Conservation (phyloP, 2,329 filamentous ascomycete species). For the Sporothrix brunneoviolacea region DNA sequence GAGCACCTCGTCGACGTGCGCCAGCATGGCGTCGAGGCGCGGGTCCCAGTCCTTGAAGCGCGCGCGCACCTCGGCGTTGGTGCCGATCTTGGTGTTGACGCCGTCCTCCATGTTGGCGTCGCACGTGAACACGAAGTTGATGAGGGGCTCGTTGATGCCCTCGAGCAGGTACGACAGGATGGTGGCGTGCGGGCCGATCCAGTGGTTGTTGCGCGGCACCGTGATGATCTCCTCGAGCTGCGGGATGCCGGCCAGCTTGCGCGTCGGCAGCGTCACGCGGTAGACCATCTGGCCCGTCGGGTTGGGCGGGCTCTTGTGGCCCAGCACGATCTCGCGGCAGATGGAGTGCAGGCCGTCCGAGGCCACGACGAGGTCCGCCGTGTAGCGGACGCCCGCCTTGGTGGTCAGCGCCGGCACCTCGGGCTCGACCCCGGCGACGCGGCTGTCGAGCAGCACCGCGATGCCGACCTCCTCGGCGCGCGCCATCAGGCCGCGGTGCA, state of each 20-base stretch:
- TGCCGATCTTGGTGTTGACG: constrained; percentile 9
- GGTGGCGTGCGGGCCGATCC: constrained; percentile 41
- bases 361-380: constrained; percentile 13
- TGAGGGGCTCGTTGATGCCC: constrained; percentile 12
- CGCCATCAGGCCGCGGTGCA: constrained; percentile 13
- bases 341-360: constrained; percentile 15
- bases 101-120: constrained; percentile 11
- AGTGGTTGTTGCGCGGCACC: constrained; percentile 44
- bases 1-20: constrained; percentile 7
- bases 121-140: constrained; percentile 17
- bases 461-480: constrained; percentile 13
- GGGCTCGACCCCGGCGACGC: constrained; percentile 10
- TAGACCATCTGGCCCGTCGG: constrained; percentile 46
- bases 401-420: constrained; percentile 3
- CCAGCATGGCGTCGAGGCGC: constrained; percentile 10
- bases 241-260: constrained; percentile 30
- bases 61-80: constrained; percentile 7
- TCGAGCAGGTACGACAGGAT: constrained; percentile 11
- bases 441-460: constrained; percentile 8
- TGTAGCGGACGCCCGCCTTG: neutral
- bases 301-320: constrained; percentile 14
- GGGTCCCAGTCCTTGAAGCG: constrained; percentile 16
- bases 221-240: constrained; percentile 38
- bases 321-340: constrained; percentile 12
- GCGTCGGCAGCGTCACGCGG: constrained; percentile 32